phyloP scores from a whole-genome alignment of 2,329 filamentous ascomycete genomes.

The Pseudogymnoascus sp. region DNA sequence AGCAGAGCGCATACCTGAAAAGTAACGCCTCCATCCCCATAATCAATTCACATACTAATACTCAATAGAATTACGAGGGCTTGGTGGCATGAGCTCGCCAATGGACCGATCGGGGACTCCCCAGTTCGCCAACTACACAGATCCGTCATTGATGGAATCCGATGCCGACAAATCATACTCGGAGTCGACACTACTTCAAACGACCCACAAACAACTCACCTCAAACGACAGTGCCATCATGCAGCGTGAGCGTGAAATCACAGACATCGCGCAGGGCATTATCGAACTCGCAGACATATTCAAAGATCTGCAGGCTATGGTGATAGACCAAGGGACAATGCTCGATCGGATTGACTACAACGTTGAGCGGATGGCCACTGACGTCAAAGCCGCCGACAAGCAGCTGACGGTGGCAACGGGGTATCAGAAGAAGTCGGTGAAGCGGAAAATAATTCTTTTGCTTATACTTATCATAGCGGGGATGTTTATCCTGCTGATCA shows the following conservation, averaged over 20 bases:
- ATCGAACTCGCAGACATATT: slow-evolving; percentile 96
- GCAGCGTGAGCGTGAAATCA: slow-evolving; percentile 92
- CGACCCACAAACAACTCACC: slow-evolving; percentile 42
- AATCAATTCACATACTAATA: slow-evolving; percentile 15
- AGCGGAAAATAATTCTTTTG: slow-evolving; percentile 88
- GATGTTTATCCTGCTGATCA: slow-evolving; percentile 72
- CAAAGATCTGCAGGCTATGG: slow-evolving; percentile 91
- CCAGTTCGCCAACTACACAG: slow-evolving; percentile 51
- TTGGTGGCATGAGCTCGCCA: slow-evolving; percentile 52
- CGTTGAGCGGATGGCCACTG: slow-evolving; percentile 86
- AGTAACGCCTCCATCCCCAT: slow-evolving; percentile 45
- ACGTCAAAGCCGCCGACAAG: slow-evolving; percentile 87
- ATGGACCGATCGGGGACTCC: slow-evolving; percentile 49
- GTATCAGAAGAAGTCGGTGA: slow-evolving; percentile 82
- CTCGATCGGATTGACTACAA: slow-evolving; percentile 96
- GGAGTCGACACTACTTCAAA: slow-evolving; percentile 74
- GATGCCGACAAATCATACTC: slow-evolving; percentile 90
- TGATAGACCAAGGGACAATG: slow-evolving; percentile 85
- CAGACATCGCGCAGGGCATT: slow-evolving; percentile 95
- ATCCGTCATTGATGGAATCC: slow-evolving; percentile 85
- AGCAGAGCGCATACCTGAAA: slow-evolving; percentile 92
- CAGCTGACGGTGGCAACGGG: slow-evolving; percentile 82
- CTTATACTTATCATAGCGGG: slow-evolving; percentile 75
- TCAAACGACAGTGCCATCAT: slow-evolving; percentile 78
- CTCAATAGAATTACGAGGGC: slow-evolving; percentile 60